Conservation (phyloP, 192 early-diverging fungal species). For the Martensiomyces pterosporus region DNA sequence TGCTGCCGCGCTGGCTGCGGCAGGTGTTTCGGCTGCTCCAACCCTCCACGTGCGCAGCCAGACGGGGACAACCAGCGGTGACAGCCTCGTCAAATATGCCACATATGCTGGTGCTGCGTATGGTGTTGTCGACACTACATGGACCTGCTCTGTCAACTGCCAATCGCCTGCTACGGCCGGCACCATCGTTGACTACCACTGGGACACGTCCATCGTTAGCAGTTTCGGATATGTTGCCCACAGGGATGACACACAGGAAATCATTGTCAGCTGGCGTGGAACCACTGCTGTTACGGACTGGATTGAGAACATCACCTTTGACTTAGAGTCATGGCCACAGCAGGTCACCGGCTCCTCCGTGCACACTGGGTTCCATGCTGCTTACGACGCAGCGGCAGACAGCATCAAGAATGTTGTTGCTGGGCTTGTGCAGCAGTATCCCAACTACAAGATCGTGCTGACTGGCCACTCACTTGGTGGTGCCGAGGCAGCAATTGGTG, state of each 20-base stretch:
- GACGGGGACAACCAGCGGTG: neutral
- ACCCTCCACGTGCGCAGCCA: neutral
- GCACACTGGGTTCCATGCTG: conserved; percentile 41
- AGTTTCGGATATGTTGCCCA: conserved; percentile 45
- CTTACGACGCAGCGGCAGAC: conserved; percentile 11
- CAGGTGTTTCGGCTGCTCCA: neutral
- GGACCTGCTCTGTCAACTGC: conserved; percentile 38
- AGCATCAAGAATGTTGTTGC: conserved; percentile 4
- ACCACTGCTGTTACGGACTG: conserved; percentile 26
- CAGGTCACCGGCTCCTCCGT: conserved; percentile 25
- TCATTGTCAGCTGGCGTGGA: conserved; percentile 43
- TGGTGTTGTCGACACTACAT: conserved; percentile 17
- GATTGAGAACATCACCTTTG: conserved; percentile 10
- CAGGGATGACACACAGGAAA: conserved; percentile 13
- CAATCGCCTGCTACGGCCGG: conserved; percentile 30
- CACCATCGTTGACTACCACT: conserved; percentile 35
- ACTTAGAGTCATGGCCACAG: conserved; percentile 16
- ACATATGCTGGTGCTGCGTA: conserved; percentile 47
- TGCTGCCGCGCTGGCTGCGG: neutral
- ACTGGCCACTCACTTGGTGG: conserved; percentile 47
- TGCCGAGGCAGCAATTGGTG: conserved; percentile 30
- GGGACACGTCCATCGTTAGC: conserved; percentile 19
- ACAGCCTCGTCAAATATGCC: conserved; percentile 9
- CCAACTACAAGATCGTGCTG: conserved; percentile 32
- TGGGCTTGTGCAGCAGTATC: conserved; percentile 13